A percentile compares a stretch with the other conserved stretches of the same genome.
phyloP scores from a whole-genome alignment of 2,329 filamentous ascomycete species.

The Lasiodiplodia sp. region DNA sequence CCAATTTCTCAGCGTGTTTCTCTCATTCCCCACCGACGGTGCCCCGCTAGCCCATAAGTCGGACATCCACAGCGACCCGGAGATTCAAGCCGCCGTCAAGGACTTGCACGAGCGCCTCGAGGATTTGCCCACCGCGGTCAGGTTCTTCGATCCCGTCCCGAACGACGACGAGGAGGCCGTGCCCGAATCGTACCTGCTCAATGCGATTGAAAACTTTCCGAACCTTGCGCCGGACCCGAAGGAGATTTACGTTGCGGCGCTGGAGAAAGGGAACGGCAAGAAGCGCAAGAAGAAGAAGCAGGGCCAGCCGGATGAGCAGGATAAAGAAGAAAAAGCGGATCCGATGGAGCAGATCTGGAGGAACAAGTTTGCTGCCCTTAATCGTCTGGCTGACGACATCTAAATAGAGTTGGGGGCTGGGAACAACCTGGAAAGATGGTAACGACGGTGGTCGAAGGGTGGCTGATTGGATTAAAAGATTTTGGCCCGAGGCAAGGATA shows the following conservation, averaged over 20 bases:
- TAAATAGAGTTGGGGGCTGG: not conserved
- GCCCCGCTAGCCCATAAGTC: not conserved
- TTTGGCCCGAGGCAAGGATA: not conserved
- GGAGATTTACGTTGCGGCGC: not conserved
- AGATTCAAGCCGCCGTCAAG: not conserved
- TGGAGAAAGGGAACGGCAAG: not conserved
- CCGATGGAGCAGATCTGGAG: not conserved
- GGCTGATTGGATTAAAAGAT: not conserved
- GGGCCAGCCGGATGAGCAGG: not conserved
- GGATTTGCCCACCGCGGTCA: not conserved
- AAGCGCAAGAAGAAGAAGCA: conserved; percentile 21
- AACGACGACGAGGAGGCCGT: conserved; percentile 1
- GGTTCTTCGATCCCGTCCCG: conserved; percentile 15
- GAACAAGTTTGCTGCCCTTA: conserved; percentile 16
- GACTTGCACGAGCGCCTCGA: conserved; percentile 1
- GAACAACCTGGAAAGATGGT: not conserved
- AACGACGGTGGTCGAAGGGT: not conserved
- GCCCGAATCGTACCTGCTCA: not conserved
- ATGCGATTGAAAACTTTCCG: conserved; percentile 13
- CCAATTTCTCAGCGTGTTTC: conserved; percentile 18
- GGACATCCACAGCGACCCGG: not conserved
- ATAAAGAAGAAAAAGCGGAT: not conserved
- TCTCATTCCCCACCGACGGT: not conserved
- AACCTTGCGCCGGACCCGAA: conserved; percentile 9
- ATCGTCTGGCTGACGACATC: conserved; percentile 2